Conservation (phyloP, 768 basidiomycete species). For the Agaricus bisporus region DNA sequence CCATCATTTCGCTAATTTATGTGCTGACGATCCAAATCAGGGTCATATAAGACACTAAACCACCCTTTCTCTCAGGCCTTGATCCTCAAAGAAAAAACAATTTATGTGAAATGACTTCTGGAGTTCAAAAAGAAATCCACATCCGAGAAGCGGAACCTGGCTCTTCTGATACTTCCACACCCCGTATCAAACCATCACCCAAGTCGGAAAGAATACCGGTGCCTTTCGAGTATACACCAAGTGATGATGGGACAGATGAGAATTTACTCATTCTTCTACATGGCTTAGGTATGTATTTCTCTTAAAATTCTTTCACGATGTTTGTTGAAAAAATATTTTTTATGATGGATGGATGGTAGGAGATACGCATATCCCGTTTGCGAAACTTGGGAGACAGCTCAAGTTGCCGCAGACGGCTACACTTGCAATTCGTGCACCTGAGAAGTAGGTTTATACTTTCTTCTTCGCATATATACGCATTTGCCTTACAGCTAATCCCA, state of each 20-base stretch:
- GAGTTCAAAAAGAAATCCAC: constrained; percentile 21
- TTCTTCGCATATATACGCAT: not conserved
- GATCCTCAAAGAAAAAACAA: too few species aligned
- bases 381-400: constrained; percentile 62
- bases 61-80: too few species aligned
- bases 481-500: not conserved
- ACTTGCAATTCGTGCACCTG: constrained; percentile 74
- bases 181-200: constrained; percentile 45
- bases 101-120: not conserved
- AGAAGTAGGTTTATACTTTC: constrained; percentile 43
- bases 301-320: not conserved
- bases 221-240: constrained; percentile 63
- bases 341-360: constrained; percentile 35
- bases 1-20: too few species aligned
- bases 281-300: constrained; percentile 56
- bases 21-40: too few species aligned
- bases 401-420: constrained; percentile 88
- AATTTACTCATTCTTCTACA: constrained; percentile 83
- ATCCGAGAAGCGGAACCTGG: constrained; percentile 23
- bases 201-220: constrained; percentile 36
- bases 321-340: constrained; percentile 14
- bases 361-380: constrained; percentile 76
- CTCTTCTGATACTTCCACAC: constrained; percentile 14
- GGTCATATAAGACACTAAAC: too few species aligned
- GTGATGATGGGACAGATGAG: constrained; percentile 80